Conservation (phyloP, 768 basidiomycete genomes). For the Naganishia kalamii region DNA sequence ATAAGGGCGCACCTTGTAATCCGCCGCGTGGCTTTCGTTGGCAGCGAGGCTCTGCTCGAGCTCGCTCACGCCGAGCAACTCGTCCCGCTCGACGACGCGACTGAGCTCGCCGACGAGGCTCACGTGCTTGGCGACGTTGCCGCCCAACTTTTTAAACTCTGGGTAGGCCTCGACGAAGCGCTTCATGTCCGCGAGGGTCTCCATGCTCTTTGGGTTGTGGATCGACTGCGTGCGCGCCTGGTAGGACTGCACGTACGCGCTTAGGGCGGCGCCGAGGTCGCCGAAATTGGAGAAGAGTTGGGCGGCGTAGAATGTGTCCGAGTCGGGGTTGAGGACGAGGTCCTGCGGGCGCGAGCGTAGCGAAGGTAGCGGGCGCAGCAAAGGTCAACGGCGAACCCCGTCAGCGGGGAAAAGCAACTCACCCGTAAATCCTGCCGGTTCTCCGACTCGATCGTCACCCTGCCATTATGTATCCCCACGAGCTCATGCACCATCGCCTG, state of each 20-base stretch:
- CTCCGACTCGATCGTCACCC: conserved; percentile 79
- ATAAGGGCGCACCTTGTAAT: conserved; percentile 61
- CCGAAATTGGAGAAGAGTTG: conserved; percentile 91
- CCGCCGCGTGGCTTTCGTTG: conserved; percentile 68
- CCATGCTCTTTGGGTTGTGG: conserved; percentile 62
- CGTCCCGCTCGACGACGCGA: conserved; percentile 75
- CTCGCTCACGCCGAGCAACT: conserved; percentile 82
- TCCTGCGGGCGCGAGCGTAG: conserved; percentile 55
- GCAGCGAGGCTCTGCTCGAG: conserved; percentile 94
- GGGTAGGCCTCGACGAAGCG: conserved; percentile 96
- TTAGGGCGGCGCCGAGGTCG: conserved; percentile 84
- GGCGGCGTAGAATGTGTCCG: conserved; percentile 88
- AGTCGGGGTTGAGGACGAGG: conserved; percentile 81
- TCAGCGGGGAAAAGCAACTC: conserved; percentile 30
- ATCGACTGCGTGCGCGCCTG: conserved; percentile 41
- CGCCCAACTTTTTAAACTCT: conserved; percentile 90
- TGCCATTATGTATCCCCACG: conserved; percentile 84
- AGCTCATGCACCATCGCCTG: conserved; percentile 99
- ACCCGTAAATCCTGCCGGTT: conserved; percentile 79
- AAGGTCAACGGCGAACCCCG: neutral
- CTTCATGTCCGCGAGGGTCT: conserved; percentile 96
- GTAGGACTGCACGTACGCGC: conserved; percentile 89
- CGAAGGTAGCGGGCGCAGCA: neutral
- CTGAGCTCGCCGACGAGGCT: conserved; percentile 94
- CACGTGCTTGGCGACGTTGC: conserved; percentile 98